Evolutionary conservation across 2,329 filamentous ascomycete species (phyloP).

Genomic region (Colletotrichum australisinense): DNA sequence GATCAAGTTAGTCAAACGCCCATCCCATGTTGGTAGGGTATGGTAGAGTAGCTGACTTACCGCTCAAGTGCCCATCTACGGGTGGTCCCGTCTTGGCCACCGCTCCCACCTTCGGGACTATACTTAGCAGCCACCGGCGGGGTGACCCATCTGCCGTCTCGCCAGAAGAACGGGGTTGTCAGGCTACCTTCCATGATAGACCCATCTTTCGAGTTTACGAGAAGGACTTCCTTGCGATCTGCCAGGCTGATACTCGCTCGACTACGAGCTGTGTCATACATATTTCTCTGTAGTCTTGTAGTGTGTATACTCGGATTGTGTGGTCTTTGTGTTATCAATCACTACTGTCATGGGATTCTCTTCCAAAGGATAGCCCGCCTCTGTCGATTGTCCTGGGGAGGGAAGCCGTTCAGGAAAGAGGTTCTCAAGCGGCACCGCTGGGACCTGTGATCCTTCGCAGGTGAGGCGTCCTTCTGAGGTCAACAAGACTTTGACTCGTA

Average conservation of each 20-base stretch:
- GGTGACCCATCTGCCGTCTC: conserved; percentile 80
- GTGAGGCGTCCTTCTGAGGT: conserved; percentile 58
- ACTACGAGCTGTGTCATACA: conserved; percentile 77
- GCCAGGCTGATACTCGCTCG: conserved; percentile 65
- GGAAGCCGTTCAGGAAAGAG: conserved; percentile 70
- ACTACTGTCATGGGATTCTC: conserved; percentile 55
- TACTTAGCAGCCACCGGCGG: conserved; percentile 69
- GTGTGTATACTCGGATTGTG: conserved; percentile 75
- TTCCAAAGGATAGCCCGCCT: conserved; percentile 41
- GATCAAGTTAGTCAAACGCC: conserved; percentile 5
- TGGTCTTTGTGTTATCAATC: conserved; percentile 55
- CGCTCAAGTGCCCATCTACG: conserved; percentile 84
- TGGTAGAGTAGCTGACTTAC: conserved; percentile 48
- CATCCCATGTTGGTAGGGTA: conserved; percentile 13
- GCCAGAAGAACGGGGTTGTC: conserved; percentile 85
- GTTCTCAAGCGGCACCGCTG: conserved; percentile 56
- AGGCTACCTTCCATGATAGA: conserved; percentile 88
- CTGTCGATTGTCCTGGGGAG: conserved; percentile 48
- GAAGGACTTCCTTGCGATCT: conserved; percentile 76
- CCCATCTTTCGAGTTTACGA: conserved; percentile 70
- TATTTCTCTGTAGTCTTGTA: conserved; percentile 85
- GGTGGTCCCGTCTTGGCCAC: conserved; percentile 86
- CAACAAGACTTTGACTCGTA: conserved; percentile 68
- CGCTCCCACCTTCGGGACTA: conserved; percentile 60
- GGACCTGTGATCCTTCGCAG: conserved; percentile 41